phyloP scores from a whole-genome alignment of 495 filamentous ascomycete species.

The Penicillium odoratum region DNA sequence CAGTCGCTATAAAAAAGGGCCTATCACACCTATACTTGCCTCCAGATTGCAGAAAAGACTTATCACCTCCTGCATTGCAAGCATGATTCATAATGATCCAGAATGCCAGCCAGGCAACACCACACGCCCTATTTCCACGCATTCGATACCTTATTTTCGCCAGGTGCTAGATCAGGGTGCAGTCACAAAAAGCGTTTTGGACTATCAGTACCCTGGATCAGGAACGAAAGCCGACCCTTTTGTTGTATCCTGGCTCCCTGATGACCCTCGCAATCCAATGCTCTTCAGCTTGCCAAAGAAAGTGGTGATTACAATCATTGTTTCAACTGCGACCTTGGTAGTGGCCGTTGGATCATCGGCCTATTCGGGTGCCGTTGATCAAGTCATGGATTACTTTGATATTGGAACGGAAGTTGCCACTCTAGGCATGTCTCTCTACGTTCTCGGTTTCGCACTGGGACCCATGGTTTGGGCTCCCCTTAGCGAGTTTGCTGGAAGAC shows the following conservation, averaged over 20 bases:
- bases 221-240: slow-evolving; percentile 77
- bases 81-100: too few relatives aligned
- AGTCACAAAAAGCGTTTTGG: slow-evolving; percentile 55
- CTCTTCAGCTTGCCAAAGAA: slow-evolving; percentile 59
- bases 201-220: slow-evolving; percentile 62
- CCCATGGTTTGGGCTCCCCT: slow-evolving; percentile 67
- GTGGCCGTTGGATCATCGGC: slow-evolving; percentile 78
- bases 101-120: too few relatives aligned
- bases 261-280: slow-evolving; percentile 74
- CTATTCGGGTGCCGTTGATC: slow-evolving; percentile 67
- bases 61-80: too few relatives aligned
- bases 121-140: too few relatives aligned
- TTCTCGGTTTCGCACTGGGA: slow-evolving; percentile 69
- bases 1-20: too few relatives aligned
- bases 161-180: slow-evolving; percentile 59
- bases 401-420: slow-evolving; percentile 60
- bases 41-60: too few relatives aligned
- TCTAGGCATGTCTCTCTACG: slow-evolving; percentile 71
- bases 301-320: slow-evolving; percentile 65
- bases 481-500: slow-evolving; percentile 71
- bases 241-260: slow-evolving; percentile 68
- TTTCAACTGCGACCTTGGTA: slow-evolving; percentile 67
- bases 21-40: too few relatives aligned
- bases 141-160: too few relatives aligned
- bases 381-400: slow-evolving; percentile 60